Conservation (phyloP, 2,329 filamentous ascomycete species). For the Fusarium proliferatum region DNA sequence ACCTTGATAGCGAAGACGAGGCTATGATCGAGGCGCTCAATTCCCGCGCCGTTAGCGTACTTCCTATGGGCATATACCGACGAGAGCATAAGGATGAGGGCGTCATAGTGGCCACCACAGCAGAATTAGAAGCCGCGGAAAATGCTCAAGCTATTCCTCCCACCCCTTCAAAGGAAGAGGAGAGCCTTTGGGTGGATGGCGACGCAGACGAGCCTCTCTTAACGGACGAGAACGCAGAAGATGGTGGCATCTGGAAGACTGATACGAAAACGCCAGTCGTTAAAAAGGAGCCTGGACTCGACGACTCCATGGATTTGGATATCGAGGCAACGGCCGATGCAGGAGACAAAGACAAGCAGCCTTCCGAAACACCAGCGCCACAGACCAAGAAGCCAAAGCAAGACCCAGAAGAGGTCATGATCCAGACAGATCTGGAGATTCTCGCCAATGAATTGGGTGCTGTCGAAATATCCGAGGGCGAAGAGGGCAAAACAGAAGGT, state of each 20-base stretch:
- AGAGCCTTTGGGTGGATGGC: constrained; percentile 59
- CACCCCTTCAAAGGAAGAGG: constrained; percentile 51
- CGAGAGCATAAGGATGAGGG: constrained; percentile 65
- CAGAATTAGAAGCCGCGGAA: constrained; percentile 67
- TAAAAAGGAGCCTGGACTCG: constrained; percentile 58
- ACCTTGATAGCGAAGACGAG: constrained; percentile 59
- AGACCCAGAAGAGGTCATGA: constrained; percentile 54
- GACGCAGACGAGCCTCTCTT: constrained; percentile 45
- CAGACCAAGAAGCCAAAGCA: constrained; percentile 47
- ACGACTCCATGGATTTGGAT: constrained; percentile 57
- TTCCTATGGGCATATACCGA: constrained; percentile 68
- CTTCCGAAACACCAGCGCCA: constrained; percentile 35
- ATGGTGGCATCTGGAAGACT: constrained; percentile 58
- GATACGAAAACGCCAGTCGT: constrained; percentile 52
- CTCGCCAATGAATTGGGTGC: constrained; percentile 58
- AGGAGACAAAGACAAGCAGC: constrained; percentile 39
- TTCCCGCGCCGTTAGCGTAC: constrained; percentile 47
- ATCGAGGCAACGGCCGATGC: constrained; percentile 39
- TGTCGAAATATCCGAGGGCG: constrained; percentile 45
- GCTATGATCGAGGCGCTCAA: constrained; percentile 53
- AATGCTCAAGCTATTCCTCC: constrained; percentile 49
- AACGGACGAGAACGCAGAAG: constrained; percentile 48
- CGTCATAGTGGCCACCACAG: constrained; percentile 66
- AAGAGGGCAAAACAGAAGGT: constrained; percentile 44
- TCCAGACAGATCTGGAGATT: constrained; percentile 55